phyloP scores from a whole-genome alignment of 108 stramenopile species.

The Schizochytrium sp. region DNA sequence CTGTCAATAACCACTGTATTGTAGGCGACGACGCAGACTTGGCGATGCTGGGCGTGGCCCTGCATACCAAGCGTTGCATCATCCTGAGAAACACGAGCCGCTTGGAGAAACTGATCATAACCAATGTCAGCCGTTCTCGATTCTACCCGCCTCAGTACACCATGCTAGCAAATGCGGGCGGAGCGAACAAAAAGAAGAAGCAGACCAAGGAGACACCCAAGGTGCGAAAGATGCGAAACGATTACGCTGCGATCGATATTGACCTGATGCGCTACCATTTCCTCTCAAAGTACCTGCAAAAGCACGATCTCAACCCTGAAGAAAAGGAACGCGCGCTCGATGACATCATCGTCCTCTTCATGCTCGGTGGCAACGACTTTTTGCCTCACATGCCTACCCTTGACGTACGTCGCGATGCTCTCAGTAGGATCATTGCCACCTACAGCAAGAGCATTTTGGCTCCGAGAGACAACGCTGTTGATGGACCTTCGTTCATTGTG shows the following conservation, averaged over 20 bases:
- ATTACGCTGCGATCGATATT: slow-evolving; percentile 32
- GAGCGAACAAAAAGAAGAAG: no score
- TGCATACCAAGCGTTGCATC: slow-evolving; percentile 91
- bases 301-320: slow-evolving; percentile 36
- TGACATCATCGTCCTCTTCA: slow-evolving; percentile 86
- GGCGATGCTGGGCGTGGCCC: slow-evolving; percentile 97
- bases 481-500: not conserved
- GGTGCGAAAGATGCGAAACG: not conserved
- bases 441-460: slow-evolving; percentile 46
- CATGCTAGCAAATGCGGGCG: no score
- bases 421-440: slow-evolving; percentile 76
- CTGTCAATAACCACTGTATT: slow-evolving; percentile 68
- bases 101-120: slow-evolving; percentile 6
- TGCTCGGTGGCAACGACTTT: slow-evolving; percentile 38
- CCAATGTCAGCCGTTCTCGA: not conserved
- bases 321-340: slow-evolving; percentile 86
- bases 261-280: slow-evolving; percentile 45
- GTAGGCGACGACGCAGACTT: slow-evolving; percentile 98
- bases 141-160: not conserved
- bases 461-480: not conserved
- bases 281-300: slow-evolving; percentile 29
- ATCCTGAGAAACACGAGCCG: slow-evolving; percentile 82
- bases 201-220: not conserved
- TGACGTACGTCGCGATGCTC: slow-evolving; percentile 87
- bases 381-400: slow-evolving; percentile 87